Conservation (phyloP, 495 filamentous ascomycete genomes). For the Pseudevernia furfuracea region DNA sequence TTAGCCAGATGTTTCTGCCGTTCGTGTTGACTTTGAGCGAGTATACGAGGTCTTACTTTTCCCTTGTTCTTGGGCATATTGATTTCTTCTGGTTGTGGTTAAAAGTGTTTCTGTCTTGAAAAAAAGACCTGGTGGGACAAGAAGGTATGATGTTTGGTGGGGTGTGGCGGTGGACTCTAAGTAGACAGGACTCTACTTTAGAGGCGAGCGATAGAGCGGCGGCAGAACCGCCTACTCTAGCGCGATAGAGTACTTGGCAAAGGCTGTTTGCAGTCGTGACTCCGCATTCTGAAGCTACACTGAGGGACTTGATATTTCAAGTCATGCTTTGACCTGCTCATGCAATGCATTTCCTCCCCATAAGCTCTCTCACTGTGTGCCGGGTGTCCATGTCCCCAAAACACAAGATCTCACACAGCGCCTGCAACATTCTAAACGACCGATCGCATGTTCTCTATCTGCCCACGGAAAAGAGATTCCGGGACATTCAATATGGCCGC, state of each 20-base stretch:
- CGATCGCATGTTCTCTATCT: conserved; percentile 25
- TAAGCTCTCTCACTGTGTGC: conserved; percentile 12
- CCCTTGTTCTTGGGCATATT: conserved; percentile 98
- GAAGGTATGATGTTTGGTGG: background rate
- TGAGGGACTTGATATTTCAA: background rate
- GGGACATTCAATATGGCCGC: background rate
- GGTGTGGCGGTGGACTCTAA: conserved; percentile 6
- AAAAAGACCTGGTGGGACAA: background rate
- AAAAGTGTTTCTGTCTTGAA: conserved; percentile 5
- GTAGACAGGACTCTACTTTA: no score
- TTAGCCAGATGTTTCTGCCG: background rate
- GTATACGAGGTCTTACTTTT: conserved; percentile 56
- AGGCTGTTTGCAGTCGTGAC: no score
- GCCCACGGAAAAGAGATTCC: conserved; percentile 8
- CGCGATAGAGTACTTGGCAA: no score
- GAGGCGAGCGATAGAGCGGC: no score
- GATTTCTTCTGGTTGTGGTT: conserved; percentile 25
- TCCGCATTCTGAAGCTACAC: background rate
- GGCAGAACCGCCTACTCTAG: background rate
- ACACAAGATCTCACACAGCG: conserved; percentile 6
- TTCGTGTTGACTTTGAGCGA: background rate
- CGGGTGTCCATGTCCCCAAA: conserved; percentile 8
- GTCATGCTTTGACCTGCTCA: background rate
- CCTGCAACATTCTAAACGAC: conserved; percentile 15
- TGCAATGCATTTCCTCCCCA: background rate